Conservation (phyloP, 495 filamentous ascomycete species). For the Aspergillus indologenus region DNA sequence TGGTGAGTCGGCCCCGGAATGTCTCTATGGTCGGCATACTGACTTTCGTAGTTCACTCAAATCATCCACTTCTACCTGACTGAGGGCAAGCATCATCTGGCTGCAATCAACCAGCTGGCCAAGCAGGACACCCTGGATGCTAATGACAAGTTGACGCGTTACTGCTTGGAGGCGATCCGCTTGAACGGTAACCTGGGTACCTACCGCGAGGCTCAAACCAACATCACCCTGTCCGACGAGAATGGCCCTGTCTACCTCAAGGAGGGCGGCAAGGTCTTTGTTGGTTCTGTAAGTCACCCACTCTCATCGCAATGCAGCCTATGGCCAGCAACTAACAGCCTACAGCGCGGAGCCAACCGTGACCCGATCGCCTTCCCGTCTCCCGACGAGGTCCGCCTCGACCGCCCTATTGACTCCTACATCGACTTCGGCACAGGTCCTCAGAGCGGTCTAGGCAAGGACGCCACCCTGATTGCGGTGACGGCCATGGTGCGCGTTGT, state of each 20-base stretch:
- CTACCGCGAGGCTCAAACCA: constrained; percentile 44
- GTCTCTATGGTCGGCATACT: not conserved
- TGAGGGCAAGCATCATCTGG: constrained; percentile 51
- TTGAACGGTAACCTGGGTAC: constrained; percentile 59
- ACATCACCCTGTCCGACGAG: constrained; percentile 48
- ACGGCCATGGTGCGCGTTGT: constrained; percentile 63
- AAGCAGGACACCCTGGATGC: constrained; percentile 43
- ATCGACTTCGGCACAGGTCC: constrained; percentile 63
- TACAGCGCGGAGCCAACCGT: constrained; percentile 46
- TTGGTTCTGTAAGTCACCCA: constrained; percentile 41
- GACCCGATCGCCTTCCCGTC: constrained; percentile 67
- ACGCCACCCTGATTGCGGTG: constrained; percentile 60
- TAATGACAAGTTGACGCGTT: constrained; percentile 48
- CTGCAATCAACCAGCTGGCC: constrained; percentile 55
- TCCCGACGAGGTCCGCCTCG: constrained; percentile 60
- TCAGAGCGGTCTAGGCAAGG: constrained; percentile 59
- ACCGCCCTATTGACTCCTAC: constrained; percentile 66
- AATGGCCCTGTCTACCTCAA: constrained; percentile 47
- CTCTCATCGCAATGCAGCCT: constrained; percentile 14
- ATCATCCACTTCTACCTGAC: constrained; percentile 77
- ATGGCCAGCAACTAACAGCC: constrained; percentile 14
- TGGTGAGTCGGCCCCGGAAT: constrained; percentile 29
- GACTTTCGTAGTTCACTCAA: constrained; percentile 57
- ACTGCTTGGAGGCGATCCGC: constrained; percentile 54
- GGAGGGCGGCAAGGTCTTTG: constrained; percentile 51